Evolutionary conservation across 2,329 filamentous ascomycete genomes (phyloP), one percentile per base, ranked within the genome.

Genomic region (Sporothrix dimorphospora): DNA sequence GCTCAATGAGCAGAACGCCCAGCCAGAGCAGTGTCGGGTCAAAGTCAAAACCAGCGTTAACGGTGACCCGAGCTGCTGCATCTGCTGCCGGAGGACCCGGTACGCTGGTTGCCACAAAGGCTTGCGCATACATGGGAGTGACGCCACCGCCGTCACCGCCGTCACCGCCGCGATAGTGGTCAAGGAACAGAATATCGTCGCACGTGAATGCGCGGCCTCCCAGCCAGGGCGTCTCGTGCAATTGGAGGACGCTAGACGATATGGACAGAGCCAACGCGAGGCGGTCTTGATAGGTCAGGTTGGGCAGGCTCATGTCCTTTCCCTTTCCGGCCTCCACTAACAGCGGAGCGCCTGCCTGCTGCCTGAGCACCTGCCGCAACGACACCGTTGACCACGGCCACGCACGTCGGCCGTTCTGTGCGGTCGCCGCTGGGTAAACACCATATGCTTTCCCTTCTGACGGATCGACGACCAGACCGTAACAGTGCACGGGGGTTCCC

Each of bases 1-100:
- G 53, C 61, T 78, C 76, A 12, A 77, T 71, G 16, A 78, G 71
- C 0, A 78, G 40, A 4, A 75, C 69, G 1, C 76, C 75, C 2
- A 78, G 74, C 0, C 70, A 72, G 0, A 76, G 71, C n/a, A 77
- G 30, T 34, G 30, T 71, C 0, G 63, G 45, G 51, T 73, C 9
- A 21, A 19, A 16, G 1, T 11, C 55, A 0, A 30, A 34, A 16
- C 21, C 4, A n/a, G n/a, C n/a, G n/a, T n/a, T n/a, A n/a, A n/a
- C n/a, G n/a, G n/a, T n/a, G n/a, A n/a, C n/a, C n/a, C n/a, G n/a
- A n/a, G n/a, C n/a, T n/a, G 0, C 12, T 12, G 1, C 5, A 8
- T 27, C 34, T 68, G 59, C 30, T n/a, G 7, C 0, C n/a, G 4
- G 7, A 27, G 11, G 61, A 40, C 9, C 6, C 3, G 53, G 53